A percentile compares a stretch with the other conserved stretches of the same genome.
These are phyloP conservation scores for Seminavis robusta DNA, from an alignment of 108 stramenopile genomes.

Conservation along the genomic window DNA sequence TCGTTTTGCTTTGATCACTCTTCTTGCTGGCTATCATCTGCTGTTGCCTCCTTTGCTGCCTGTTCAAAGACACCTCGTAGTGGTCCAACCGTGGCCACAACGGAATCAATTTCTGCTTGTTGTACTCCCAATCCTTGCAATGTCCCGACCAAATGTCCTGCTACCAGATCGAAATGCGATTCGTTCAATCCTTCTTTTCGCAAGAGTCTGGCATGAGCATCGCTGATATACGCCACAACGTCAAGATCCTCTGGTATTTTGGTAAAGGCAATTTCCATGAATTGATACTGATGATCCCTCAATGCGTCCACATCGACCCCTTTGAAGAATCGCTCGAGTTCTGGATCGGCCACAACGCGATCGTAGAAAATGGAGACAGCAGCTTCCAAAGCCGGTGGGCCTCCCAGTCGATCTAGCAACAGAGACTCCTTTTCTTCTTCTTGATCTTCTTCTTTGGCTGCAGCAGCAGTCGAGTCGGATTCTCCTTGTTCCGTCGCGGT, in stretches of 20 bases:
- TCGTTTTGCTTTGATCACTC: too few species aligned
- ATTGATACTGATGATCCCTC: slow-evolving; percentile 14
- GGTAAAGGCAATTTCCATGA: slow-evolving; percentile 22
- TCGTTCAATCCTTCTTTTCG: slow-evolving; percentile 14
- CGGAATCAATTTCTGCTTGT: slow-evolving; percentile 14
- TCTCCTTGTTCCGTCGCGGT: too few species aligned
- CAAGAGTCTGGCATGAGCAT: too few species aligned
- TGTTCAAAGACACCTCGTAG: slow-evolving; percentile 20
- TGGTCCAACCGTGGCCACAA: slow-evolving; percentile 10
- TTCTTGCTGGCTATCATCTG: too few species aligned
- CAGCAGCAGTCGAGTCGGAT: too few species aligned
- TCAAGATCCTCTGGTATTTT: slow-evolving; percentile 14
- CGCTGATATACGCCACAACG: too few species aligned
- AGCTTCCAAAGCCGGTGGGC: slow-evolving; percentile 10
- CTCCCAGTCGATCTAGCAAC: slow-evolving; percentile 9
- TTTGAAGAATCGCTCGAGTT: slow-evolving; percentile 9
- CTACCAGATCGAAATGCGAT: slow-evolving; percentile 28
- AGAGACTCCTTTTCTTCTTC: too few species aligned
- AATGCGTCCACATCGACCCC: slow-evolving; percentile 5
- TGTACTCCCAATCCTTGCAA: slow-evolving; percentile 4
- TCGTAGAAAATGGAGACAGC: slow-evolving; percentile 12
- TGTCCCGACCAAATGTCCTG: slow-evolving; percentile 14
- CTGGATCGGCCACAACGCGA: slow-evolving; percentile 8
- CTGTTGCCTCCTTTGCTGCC: too few species aligned
- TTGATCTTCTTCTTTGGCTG: too few species aligned